Evolutionary conservation across 495 filamentous ascomycete genomes (phyloP).

Genomic region (Saxophila tyrrhenica): DNA sequence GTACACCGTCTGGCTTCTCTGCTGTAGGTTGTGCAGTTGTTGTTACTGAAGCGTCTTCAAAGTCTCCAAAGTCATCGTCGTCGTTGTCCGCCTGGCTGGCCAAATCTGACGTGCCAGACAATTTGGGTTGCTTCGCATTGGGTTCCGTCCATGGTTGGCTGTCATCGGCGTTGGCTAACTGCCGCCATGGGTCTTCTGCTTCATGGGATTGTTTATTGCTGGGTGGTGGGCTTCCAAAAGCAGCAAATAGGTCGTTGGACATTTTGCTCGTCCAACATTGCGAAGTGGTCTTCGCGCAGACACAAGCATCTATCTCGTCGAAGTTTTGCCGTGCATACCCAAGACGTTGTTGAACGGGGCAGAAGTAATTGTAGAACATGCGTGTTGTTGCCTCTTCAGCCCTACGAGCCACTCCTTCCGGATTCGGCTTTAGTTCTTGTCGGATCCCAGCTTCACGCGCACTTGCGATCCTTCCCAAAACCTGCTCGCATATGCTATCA

Average conservation of each 20-base stretch:
- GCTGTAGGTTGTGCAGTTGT: not conserved
- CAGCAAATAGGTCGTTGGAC: conserved; percentile 19
- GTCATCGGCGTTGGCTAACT: too few species aligned
- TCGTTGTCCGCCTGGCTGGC: conserved; percentile 14
- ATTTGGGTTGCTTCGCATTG: too few species aligned
- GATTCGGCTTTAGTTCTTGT: not conserved
- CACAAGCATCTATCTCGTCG: too few species aligned
- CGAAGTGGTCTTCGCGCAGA: not conserved
- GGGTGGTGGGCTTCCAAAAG: conserved; percentile 5
- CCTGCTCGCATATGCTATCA: conserved; percentile 8
- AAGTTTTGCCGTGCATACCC: too few species aligned
- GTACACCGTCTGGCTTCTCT: too few species aligned
- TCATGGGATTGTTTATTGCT: not conserved
- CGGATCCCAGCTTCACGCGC: not conserved
- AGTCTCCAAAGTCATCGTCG: conserved; percentile 50
- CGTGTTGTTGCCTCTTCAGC: not conserved
- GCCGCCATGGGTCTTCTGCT: too few species aligned
- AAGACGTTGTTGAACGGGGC: not conserved
- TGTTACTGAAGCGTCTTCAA: conserved; percentile 36
- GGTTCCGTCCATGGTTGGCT: too few species aligned
- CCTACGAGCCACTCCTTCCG: not conserved
- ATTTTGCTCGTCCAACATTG: conserved; percentile 1
- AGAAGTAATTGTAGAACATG: not conserved
- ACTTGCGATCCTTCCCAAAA: not conserved
- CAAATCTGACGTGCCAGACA: too few species aligned